Conservation (phyloP, 768 basidiomycete species). For the Exsudoporus frostii region DNA sequence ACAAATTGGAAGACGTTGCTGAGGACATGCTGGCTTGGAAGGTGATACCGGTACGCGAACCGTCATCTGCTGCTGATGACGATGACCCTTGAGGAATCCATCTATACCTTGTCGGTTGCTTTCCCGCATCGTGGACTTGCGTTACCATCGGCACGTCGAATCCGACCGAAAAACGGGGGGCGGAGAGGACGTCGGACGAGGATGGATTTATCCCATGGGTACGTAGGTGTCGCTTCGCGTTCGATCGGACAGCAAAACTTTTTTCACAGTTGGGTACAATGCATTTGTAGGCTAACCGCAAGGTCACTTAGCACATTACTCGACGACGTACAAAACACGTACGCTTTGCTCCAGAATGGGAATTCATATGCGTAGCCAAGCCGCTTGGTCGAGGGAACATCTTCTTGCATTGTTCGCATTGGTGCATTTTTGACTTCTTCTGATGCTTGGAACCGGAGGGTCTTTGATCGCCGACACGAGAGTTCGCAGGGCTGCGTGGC, state of each 20-base stretch:
- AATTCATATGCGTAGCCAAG: conserved; percentile 52
- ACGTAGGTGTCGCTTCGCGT: conserved; percentile 75
- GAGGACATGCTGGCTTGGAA: conserved; percentile 38
- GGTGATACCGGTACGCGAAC: conserved; percentile 29
- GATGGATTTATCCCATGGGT: conserved; percentile 58
- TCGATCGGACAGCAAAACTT: conserved; percentile 75
- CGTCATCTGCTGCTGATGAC: conserved; percentile 11
- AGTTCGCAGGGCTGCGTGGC: conserved; percentile 2
- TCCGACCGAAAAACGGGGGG: conserved; percentile 36
- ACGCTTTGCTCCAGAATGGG: conserved; percentile 51
- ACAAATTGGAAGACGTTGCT: conserved; percentile 33
- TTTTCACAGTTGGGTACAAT: conserved; percentile 58
- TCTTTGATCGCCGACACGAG: conserved; percentile 10
- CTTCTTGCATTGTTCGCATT: conserved; percentile 43
- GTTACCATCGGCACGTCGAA: conserved; percentile 47
- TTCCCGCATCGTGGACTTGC: conserved; percentile 39
- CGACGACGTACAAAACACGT: conserved; percentile 16
- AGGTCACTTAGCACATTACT: conserved; percentile 4
- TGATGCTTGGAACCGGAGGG: conserved; percentile 8
- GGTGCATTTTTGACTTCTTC: conserved; percentile 49
- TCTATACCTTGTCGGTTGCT: conserved; percentile 34
- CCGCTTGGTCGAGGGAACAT: conserved; percentile 51
- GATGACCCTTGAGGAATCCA: conserved; percentile 36
- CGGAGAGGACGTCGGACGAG: conserved; percentile 15
- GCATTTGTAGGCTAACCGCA: conserved; percentile 39